phyloP scores from a whole-genome alignment of 2,329 filamentous ascomycete genomes.

The Ophiostoma sp. region DNA sequence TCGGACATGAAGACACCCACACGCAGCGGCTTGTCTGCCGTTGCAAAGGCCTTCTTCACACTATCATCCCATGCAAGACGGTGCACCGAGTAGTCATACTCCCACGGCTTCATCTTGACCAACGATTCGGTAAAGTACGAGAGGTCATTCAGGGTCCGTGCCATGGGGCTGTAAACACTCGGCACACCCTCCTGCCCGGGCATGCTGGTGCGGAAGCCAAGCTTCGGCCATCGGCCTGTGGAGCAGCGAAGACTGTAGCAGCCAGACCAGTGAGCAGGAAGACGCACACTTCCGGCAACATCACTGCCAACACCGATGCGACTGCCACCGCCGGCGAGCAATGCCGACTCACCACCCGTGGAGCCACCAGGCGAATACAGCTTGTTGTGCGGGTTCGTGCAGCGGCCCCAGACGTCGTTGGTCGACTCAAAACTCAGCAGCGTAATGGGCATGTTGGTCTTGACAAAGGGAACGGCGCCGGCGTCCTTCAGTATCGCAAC shows the following conservation, averaged over 20 bases:
- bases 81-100: slow-evolving; percentile 74
- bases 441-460: slow-evolving; percentile 32
- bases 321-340: slow-evolving; percentile 34
- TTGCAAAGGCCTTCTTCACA: slow-evolving; percentile 52
- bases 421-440: slow-evolving; percentile 31
- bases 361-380: slow-evolving; percentile 34
- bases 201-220: slow-evolving; percentile 29
- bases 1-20: slow-evolving; percentile 53
- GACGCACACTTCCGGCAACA: slow-evolving; percentile 29
- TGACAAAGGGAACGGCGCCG: slow-evolving; percentile 37
- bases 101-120: slow-evolving; percentile 57
- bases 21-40: slow-evolving; percentile 40
- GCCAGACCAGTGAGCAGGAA: slow-evolving; percentile 33
- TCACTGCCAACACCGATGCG: slow-evolving; percentile 36
- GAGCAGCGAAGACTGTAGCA: slow-evolving; percentile 34
- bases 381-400: slow-evolving; percentile 35
- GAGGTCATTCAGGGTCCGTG: slow-evolving; percentile 48
- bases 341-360: slow-evolving; percentile 37
- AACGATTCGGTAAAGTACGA: slow-evolving; percentile 50
- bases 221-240: slow-evolving; percentile 29
- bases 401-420: slow-evolving; percentile 36
- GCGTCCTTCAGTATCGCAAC: slow-evolving; percentile 37
- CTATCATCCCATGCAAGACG: slow-evolving; percentile 73
- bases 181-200: slow-evolving; percentile 56
- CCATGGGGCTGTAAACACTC: slow-evolving; percentile 54